Base-by-base conservation (phyloP, 1,139 yeast species). In the Candida sanyaensis region DNA sequence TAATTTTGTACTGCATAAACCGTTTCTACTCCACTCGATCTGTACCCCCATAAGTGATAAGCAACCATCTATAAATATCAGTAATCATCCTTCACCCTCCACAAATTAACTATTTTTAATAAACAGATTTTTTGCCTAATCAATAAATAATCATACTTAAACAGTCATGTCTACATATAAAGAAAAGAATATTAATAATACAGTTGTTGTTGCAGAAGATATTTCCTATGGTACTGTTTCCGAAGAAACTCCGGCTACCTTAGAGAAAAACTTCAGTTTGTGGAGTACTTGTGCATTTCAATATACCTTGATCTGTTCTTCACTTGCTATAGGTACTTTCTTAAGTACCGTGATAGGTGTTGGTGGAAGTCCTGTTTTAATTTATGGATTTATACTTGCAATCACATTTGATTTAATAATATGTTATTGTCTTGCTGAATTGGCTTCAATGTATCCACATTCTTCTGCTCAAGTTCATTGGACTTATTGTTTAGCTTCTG, bases 401-500 rank as follows among this genome's bases (percentile, higher is more conserved):
- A 61, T 58, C 2, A 43, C 55, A 0, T 55, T 58, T 45, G 65
- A 60, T 46, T 54, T 63, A 44, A 44, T 64, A 13, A 54, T 62
- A 8, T 62, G 66, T 46, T 57, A 52, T 41, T 58, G 64, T 32
- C 49, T 65, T 42, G 68, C 69, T 1, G 69, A 65, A 50, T 43
- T 65, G 34, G 66, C 67, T 2, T 57, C 65, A 17, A 66, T 67
- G 5, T 64, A 56, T 40, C 69, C 70, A 0, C 64, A 63, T 43
- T 59, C 67, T 23, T 59, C 66, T 7, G 69, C 66, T 24, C 70
- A 64, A 49, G 60, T 63, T 33, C 69, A 64, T 46, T 65, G 69
- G 69, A 62, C 69, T 9, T 56, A 62, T 52, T 56, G 55, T 29
- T 51, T 64, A 23, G 63, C 68, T 4, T 66, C 68, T 2, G 41